phyloP scores from a whole-genome alignment of 345 rosid species.

The Trapa bicornis region DNA sequence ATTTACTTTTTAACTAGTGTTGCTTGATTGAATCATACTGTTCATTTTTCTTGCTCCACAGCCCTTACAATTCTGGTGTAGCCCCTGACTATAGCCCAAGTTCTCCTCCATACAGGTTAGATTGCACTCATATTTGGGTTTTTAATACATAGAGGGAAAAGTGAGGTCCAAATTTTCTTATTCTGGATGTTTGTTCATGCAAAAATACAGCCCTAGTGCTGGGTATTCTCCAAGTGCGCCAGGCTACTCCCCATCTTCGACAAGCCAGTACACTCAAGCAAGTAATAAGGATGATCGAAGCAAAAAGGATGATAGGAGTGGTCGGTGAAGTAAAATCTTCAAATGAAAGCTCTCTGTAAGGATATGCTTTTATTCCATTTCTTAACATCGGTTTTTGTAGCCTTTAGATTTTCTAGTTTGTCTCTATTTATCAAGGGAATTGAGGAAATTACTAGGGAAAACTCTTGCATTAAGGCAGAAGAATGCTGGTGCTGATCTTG shows the following conservation, averaged over 20 bases:
- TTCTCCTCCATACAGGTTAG: conserved; percentile 56
- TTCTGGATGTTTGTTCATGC: not conserved
- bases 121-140: not conserved
- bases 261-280: conserved; percentile 65
- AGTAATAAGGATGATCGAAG: conserved; percentile 35
- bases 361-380: not conserved
- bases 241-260: conserved; percentile 70
- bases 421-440: too few species aligned
- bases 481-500: too few species aligned
- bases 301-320: conserved; percentile 30
- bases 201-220: conserved; percentile 46
- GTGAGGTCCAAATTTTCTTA: not conserved
- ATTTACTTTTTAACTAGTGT: not conserved
- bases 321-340: not conserved
- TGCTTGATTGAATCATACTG: not conserved
- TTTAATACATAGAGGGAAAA: not conserved
- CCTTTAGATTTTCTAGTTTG: not conserved
- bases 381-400: not conserved
- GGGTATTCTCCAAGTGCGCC: conserved; percentile 82
- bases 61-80: conserved; percentile 67
- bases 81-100: conserved; percentile 70
- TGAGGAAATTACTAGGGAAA: too few species aligned
- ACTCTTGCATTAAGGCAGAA: too few species aligned
- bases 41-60: conserved; percentile 10
- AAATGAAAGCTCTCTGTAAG: not conserved